Conservation (phyloP, 129 eudicot species). For the sunflower (Helianthus annuus) region DNA sequence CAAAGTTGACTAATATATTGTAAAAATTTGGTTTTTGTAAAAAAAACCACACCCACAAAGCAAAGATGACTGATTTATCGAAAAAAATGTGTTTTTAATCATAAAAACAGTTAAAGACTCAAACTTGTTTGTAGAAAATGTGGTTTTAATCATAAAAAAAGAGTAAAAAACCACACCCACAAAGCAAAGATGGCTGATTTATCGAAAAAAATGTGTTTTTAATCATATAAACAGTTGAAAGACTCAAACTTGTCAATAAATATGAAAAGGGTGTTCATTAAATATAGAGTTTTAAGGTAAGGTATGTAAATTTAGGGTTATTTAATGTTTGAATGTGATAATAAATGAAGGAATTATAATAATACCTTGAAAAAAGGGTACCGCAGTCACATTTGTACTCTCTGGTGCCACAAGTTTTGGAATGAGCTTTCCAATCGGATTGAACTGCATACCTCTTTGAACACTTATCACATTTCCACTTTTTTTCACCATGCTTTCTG, state of each 20-base stretch:
- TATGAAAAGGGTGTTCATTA: constrained; percentile 24
- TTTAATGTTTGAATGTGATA: constrained; percentile 22
- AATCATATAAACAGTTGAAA: constrained; percentile 10
- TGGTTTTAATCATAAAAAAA: background rate
- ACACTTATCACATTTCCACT: constrained; percentile 81
- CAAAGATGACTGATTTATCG: background rate
- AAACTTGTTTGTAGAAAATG: background rate
- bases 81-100: constrained; percentile 16
- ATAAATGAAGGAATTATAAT: constrained; percentile 26
- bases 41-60: no score
- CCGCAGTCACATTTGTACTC: constrained; percentile 87
- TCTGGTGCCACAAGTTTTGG: constrained; percentile 76
- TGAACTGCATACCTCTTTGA: constrained; percentile 79
- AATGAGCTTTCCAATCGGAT: constrained; percentile 85
- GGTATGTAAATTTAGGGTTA: background rate
- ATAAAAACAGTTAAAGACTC: background rate
- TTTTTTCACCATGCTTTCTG: constrained; percentile 82
- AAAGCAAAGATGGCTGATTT: background rate
- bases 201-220: constrained; percentile 11
- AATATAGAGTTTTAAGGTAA: background rate
- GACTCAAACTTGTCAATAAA: constrained; percentile 12
- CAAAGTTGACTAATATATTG: constrained; percentile 8
- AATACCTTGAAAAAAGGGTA: constrained; percentile 73
- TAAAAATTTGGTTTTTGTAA: constrained; percentile 18
- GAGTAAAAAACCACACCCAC: no score